phyloP scores from a whole-genome alignment of 2,329 filamentous ascomycete species.

The Ophiostoma sp. region DNA sequence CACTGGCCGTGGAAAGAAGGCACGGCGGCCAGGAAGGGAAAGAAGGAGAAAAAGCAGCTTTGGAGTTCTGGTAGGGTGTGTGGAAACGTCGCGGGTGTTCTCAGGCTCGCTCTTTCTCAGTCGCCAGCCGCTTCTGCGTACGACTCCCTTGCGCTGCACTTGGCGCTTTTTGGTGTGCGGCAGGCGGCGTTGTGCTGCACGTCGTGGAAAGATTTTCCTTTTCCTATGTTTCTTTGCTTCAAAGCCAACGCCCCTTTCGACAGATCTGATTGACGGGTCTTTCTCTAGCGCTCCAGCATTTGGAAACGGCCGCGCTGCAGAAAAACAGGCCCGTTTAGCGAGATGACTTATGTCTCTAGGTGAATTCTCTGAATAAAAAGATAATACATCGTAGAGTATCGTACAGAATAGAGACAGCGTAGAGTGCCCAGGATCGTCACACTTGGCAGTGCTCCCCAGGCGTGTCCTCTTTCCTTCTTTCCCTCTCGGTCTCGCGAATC shows the following conservation, averaged over 20 bases:
- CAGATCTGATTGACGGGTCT: background rate
- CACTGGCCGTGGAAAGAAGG: background rate
- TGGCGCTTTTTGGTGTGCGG: background rate
- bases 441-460: background rate
- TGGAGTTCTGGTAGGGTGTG: background rate
- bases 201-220: slow-evolving; percentile 1
- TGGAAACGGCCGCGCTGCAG: slow-evolving; percentile 1
- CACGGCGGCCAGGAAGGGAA: background rate
- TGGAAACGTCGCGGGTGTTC: background rate
- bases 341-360: too few relatives aligned
- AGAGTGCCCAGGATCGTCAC: background rate
- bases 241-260: background rate
- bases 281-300: slow-evolving; percentile 6
- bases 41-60: background rate
- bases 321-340: background rate
- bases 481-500: background rate
- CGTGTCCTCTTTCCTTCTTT: background rate
- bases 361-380: too few relatives aligned
- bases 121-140: slow-evolving; percentile 13
- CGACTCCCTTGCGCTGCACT: background rate
- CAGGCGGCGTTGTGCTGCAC: background rate
- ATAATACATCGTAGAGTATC: background rate
- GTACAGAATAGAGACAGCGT: too few relatives aligned
- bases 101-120: background rate
- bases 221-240: background rate